Percentiles rank a stretch among this genome's conserved stretches.
Evolutionary conservation across 2,329 filamentous ascomycete species (phyloP).

Genomic region (Didymella arachidicola): DNA sequence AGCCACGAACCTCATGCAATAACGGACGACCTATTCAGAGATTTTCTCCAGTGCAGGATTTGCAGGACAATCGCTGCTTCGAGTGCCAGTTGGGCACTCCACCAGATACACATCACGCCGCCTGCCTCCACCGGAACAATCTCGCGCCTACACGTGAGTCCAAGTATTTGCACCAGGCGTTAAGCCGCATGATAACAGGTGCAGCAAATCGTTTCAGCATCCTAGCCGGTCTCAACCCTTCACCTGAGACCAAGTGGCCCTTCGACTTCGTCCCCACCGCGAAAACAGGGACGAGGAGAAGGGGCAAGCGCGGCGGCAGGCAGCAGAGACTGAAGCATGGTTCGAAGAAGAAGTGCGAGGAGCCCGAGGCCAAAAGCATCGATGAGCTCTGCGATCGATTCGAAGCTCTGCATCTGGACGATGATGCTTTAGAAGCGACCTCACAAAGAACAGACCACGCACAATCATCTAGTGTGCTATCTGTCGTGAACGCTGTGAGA

Average conservation of each 20-base stretch:
- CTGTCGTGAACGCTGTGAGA: constrained; percentile 20
- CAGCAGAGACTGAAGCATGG: constrained; percentile 22
- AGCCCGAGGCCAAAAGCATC: constrained; percentile 3
- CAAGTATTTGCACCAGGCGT: no score
- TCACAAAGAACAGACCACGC: background rate
- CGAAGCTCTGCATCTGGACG: constrained; percentile 20
- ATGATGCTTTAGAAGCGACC: constrained; percentile 6
- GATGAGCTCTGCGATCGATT: constrained; percentile 21
- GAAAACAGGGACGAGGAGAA: constrained; percentile 16
- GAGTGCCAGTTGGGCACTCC: constrained; percentile 21
- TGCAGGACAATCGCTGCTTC: constrained; percentile 22
- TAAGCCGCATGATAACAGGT: background rate
- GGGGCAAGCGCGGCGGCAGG: constrained; percentile 33
- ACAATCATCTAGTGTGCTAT: background rate
- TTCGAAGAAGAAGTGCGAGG: constrained; percentile 6
- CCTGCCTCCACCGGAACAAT: constrained; percentile 28
- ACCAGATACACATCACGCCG: constrained; percentile 13
- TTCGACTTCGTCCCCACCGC: constrained; percentile 31
- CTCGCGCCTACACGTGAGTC: constrained; percentile 36
- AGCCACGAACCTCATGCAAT: constrained; percentile 20
- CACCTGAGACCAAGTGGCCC: constrained; percentile 29
- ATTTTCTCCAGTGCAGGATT: constrained; percentile 13
- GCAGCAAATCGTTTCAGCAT: constrained; percentile 44
- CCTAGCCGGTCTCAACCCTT: constrained; percentile 32
- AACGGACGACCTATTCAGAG: constrained; percentile 18